Evolutionary conservation across 306 rosid species (phyloP).

Genomic region (Quillaja saponaria): DNA sequence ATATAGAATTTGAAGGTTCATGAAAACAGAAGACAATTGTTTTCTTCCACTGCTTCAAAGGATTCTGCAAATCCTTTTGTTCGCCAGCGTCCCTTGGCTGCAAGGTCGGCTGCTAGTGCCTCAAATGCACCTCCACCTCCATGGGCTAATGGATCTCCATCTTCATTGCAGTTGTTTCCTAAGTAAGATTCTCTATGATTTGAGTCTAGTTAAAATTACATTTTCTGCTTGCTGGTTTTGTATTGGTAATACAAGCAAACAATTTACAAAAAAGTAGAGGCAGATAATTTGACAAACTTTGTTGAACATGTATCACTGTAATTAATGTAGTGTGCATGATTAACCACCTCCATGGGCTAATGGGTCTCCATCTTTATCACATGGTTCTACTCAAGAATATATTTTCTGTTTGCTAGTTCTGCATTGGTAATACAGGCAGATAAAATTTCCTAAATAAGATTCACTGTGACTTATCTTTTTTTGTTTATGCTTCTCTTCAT

Average conservation of each 20-base stretch:
- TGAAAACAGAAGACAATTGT: constrained; percentile 85
- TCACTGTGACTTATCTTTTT: no score
- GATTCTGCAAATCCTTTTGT: constrained; percentile 91
- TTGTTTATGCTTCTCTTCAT: no score
- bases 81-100: constrained; percentile 86
- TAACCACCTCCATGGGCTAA: constrained; percentile 93
- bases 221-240: constrained; percentile 2
- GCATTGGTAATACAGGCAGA: not conserved
- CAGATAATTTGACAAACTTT: not conserved
- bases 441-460: no score
- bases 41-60: constrained; percentile 73
- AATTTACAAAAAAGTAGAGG: no score
- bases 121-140: constrained; percentile 80
- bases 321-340: constrained; percentile 7
- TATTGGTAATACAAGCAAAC: not conserved
- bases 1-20: constrained; percentile 90
- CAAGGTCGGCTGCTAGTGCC: constrained; percentile 67
- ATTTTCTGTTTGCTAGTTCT: constrained; percentile 1
- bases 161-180: constrained; percentile 57
- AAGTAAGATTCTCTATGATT: constrained; percentile 53
- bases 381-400: constrained; percentile 25
- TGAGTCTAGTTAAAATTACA: constrained; percentile 17
- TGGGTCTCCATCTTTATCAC: constrained; percentile 65
- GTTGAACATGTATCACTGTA: not conserved
- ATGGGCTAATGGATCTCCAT: constrained; percentile 75